These are phyloP conservation scores for Eleusine coracana DNA, from an alignment of 176 grass and related monocot species.

Conservation along the genomic window DNA sequence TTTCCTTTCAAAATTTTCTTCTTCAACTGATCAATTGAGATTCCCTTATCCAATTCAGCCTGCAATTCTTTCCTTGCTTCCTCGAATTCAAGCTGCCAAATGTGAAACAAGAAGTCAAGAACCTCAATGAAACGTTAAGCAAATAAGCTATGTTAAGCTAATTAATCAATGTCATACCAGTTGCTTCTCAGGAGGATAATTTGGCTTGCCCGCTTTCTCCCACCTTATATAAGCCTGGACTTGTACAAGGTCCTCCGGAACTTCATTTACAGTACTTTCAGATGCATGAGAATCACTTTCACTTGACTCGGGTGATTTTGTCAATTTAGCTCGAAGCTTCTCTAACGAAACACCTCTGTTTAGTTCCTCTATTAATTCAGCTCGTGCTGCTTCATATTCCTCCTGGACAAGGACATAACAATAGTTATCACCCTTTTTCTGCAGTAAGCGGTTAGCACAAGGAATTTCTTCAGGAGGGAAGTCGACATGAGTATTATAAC, in stretches of 20 bases:
- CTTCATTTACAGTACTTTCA: constrained; percentile 32
- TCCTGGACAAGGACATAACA: constrained; percentile 53
- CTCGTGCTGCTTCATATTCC: constrained; percentile 92
- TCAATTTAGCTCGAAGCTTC: constrained; percentile 76
- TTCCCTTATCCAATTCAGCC: constrained; percentile 73
- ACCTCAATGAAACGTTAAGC: constrained; percentile 17
- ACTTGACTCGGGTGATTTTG: constrained; percentile 62
- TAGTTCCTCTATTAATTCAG: constrained; percentile 82
- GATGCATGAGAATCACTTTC: constrained; percentile 39
- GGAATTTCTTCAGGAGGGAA: constrained; percentile 33
- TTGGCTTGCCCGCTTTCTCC: constrained; percentile 95
- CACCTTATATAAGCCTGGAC: constrained; percentile 89
- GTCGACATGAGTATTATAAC: constrained; percentile 7
- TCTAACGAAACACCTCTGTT: constrained; percentile 69
- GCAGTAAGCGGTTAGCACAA: background rate
- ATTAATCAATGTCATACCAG: constrained; percentile 55
- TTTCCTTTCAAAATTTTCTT: constrained; percentile 79
- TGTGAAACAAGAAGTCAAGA: constrained; percentile 19
- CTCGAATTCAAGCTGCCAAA: constrained; percentile 77
- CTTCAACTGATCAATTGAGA: constrained; percentile 63
- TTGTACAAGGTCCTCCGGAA: constrained; percentile 82
- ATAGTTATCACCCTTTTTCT: background rate
- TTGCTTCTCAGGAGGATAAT: constrained; percentile 83
- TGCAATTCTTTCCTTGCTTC: constrained; percentile 86
- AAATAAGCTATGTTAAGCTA: constrained; percentile 1